phyloP scores from a whole-genome alignment of 78 protist genomes.

The Emiliania huxleyi region DNA sequence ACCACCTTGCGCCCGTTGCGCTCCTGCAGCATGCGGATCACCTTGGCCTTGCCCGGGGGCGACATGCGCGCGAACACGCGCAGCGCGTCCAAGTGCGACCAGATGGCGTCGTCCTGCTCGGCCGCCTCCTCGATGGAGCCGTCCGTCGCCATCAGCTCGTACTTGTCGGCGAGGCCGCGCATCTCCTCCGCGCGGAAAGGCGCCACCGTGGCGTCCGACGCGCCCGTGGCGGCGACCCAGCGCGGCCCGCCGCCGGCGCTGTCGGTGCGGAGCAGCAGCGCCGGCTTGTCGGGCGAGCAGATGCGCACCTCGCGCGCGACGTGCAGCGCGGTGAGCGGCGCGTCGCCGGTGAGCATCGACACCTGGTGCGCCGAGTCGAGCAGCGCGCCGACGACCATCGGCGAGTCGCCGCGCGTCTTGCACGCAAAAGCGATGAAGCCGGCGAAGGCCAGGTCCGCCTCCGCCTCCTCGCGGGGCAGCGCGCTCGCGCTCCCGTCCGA shows the following conservation, averaged over 20 bases:
- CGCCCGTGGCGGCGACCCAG: constrained; percentile 17
- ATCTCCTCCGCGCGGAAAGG: not conserved
- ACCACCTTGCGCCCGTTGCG: not conserved
- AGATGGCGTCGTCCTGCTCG: not conserved
- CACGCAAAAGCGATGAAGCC: constrained; percentile 51
- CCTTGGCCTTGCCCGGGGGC: constrained; percentile 15
- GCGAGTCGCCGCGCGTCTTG: constrained; percentile 5
- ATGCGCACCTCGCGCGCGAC: constrained; percentile 55
- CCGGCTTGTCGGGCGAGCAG: not conserved
- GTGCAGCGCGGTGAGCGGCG: constrained; percentile 54
- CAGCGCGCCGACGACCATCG: not conserved
- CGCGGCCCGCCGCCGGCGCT: not conserved
- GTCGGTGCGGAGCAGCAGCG: not conserved
- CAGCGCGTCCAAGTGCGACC: not conserved
- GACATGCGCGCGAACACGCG: constrained; percentile 48
- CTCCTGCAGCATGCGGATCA: constrained; percentile 27
- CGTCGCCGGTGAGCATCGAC: constrained; percentile 56
- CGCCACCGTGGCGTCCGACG: not conserved
- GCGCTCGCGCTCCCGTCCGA: not conserved
- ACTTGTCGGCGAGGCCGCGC: not conserved
- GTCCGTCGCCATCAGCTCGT: constrained; percentile 49
- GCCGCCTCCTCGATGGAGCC: not conserved
- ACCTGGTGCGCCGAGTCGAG: not conserved
- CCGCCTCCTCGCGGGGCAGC: constrained; percentile 33
- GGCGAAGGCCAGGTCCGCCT: constrained; percentile 9